Evolutionary conservation across 306 rosid genomes (phyloP).

Genomic region (Sicyos edulis): DNA sequence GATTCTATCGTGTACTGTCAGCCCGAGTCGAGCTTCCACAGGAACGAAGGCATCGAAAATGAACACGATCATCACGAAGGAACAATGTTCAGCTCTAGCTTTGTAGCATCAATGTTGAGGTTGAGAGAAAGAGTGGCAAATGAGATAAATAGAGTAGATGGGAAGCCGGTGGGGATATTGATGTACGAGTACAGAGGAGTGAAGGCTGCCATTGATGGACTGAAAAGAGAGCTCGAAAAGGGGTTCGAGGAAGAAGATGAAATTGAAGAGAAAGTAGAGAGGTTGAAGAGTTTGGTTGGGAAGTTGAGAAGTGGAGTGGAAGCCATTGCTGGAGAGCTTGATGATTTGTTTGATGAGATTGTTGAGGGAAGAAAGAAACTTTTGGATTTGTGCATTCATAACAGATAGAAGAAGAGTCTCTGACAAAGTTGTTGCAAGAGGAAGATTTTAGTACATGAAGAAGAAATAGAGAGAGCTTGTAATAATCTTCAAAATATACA

Average conservation of each 20-base stretch:
- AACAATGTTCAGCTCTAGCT: constrained; percentile 43
- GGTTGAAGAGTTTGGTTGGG: constrained; percentile 49
- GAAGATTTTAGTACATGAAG: too few relatives aligned
- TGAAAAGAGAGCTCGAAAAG: constrained; percentile 51
- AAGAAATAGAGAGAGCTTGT: too few relatives aligned
- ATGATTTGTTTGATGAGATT: constrained; percentile 88
- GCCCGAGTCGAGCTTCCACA: constrained; percentile 51
- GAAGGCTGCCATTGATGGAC: constrained; percentile 53
- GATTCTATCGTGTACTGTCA: constrained; percentile 52
- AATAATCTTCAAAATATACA: too few relatives aligned
- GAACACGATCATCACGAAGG: constrained; percentile 23
- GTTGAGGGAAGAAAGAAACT: constrained; percentile 83
- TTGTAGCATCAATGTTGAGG: constrained; percentile 48
- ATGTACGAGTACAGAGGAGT: constrained; percentile 53
- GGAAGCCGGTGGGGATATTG: constrained; percentile 46
- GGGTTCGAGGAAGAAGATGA: constrained; percentile 7
- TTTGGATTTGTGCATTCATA: constrained; percentile 68
- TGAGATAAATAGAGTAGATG: constrained; percentile 45
- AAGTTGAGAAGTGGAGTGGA: constrained; percentile 66
- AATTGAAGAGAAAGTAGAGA: constrained; percentile 28
- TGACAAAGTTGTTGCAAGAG: too few relatives aligned
- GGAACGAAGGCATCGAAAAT: constrained; percentile 7
- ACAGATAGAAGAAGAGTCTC: constrained; percentile 28
- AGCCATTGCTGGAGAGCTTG: constrained; percentile 56
- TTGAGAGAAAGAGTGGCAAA: constrained; percentile 55